Conservation (phyloP, 2,329 filamentous ascomycete species). For the Epichloe glyceriae region DNA sequence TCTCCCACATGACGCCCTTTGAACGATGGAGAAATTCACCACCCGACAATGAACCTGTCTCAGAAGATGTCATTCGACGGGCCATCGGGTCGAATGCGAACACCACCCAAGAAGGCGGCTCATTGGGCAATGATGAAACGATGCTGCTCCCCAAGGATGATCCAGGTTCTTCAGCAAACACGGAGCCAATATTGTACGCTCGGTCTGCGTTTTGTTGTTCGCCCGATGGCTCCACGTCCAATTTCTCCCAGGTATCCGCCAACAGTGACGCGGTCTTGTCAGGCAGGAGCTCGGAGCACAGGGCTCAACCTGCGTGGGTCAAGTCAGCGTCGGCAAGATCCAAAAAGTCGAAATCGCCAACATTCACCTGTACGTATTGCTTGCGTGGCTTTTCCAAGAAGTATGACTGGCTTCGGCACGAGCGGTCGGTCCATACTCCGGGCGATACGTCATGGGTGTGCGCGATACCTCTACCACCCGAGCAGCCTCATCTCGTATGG, state of each 20-base stretch:
- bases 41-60: slow-evolving; percentile 30
- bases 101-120: not conserved
- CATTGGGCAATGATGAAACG: not conserved
- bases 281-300: slow-evolving; percentile 1
- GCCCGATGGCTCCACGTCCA: slow-evolving; percentile 8
- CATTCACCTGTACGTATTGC: slow-evolving; percentile 27
- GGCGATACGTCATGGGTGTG: slow-evolving; percentile 35
- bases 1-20: slow-evolving; percentile 29
- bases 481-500: slow-evolving; percentile 32
- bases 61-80: slow-evolving; percentile 24
- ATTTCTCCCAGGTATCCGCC: slow-evolving; percentile 8
- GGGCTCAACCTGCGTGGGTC: slow-evolving; percentile 4
- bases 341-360: slow-evolving; percentile 9
- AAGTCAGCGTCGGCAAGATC: slow-evolving; percentile 6
- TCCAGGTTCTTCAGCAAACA: slow-evolving; percentile 18
- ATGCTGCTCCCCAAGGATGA: slow-evolving; percentile 11
- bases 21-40: slow-evolving; percentile 30
- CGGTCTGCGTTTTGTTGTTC: slow-evolving; percentile 12
- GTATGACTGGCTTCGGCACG: slow-evolving; percentile 33
- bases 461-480: slow-evolving; percentile 21
- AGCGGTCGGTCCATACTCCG: slow-evolving; percentile 35
- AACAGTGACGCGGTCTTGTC: slow-evolving; percentile 6
- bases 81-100: slow-evolving; percentile 12
- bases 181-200: slow-evolving; percentile 14
- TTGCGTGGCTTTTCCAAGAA: slow-evolving; percentile 25